Evolutionary conservation across 345 rosid genomes (phyloP), one percentile per base, ranked within the genome.

Genomic region (Populus pruinosa): DNA sequence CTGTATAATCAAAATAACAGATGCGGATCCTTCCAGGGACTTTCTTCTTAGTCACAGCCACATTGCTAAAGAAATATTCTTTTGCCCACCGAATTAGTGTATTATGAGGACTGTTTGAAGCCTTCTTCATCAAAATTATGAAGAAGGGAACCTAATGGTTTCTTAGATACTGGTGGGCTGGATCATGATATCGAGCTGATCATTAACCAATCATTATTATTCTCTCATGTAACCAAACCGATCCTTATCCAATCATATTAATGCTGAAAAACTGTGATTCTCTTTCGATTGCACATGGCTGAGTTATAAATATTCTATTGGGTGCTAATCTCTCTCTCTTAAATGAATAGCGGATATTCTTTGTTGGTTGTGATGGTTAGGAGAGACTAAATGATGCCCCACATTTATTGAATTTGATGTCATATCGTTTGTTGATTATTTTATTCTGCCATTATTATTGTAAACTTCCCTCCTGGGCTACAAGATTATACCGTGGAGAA

Each of bases 401-500:
- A 29, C 9, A 25, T 71, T 0, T 50, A 49, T 27, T 50, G 35
- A 25, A 50, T 33, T 47, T 4, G 27, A 31, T n/a, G 1, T n/a
- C 39, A 6, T 56, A 23, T 59, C 16, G 10, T 16, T 33, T 16
- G 76, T 16, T 36, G 50, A 72, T 72, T 56, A 75, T 25, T 53
- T 66, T 53, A n/a, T 65, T 6, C 25, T 69, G 41, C 36, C 65
- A 20, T 12, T 41, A 27, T 76, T 68, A 41, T 41, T 75, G 13
- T 16, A 38, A 44, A n/a, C n/a, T 39, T 67, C 62, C 36, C 36
- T 33, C 41, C 53, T 44, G 91, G 99, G 86, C 85, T 95, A 53
- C 89, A 83, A 74, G 85, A 76, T 67, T 92, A 90, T 80, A 82
- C 86, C 4, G 79, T 81, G 63, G 94, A 87, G 80, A 88, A 90